Base-by-base conservation (phyloP, 2,329 filamentous ascomycete species). In the Cordyceps javanica region DNA sequence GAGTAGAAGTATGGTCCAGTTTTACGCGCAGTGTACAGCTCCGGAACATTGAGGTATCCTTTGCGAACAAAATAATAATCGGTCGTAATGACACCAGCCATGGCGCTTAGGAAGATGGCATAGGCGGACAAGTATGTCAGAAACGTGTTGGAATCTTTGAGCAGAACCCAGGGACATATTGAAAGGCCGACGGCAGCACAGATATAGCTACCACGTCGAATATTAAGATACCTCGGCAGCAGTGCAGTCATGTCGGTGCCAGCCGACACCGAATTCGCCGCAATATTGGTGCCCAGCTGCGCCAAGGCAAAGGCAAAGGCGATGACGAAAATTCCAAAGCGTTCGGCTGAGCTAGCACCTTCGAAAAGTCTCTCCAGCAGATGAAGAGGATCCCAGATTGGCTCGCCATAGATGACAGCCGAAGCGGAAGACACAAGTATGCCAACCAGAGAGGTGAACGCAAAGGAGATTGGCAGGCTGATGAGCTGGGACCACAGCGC, bases 101-200 rank as follows among this genome's bases (percentile, higher is more conserved):
- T 95, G 45, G 89, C 91, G 59, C 89, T 92, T 14, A 97, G 81
- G 73, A 97, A 97, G 58, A 97, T 90, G 3, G 89, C 91, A 75
- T 96, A 96, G 1, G 92, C 88, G 1, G 89, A 94, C 1, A 97
- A 83, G 68, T 96, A 96, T 3, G 90, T 95, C 1, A 90, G 93
- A 75, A 96, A 96, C 72, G 87, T 86, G 76, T 93, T 96, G 45
- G 83, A 82, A 45, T 77, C 77, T 2, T 81, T 85, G 8, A 96
- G 82, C 0, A 96, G 80, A 59, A 89, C 88, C 83, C 87, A 93
- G 0, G 92, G 92, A 69, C 90, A 94, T 83, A 96, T 95, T 61
- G 84, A 87, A 14, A 96, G 77, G 55, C 90, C 91, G 56, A 96
- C 77, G 1, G 80, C 71, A 0, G 91, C 91, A 67, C 90, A 95